Conservation (phyloP, 2,329 filamentous ascomycete genomes). For the Sordariomycetes sp. region DNA sequence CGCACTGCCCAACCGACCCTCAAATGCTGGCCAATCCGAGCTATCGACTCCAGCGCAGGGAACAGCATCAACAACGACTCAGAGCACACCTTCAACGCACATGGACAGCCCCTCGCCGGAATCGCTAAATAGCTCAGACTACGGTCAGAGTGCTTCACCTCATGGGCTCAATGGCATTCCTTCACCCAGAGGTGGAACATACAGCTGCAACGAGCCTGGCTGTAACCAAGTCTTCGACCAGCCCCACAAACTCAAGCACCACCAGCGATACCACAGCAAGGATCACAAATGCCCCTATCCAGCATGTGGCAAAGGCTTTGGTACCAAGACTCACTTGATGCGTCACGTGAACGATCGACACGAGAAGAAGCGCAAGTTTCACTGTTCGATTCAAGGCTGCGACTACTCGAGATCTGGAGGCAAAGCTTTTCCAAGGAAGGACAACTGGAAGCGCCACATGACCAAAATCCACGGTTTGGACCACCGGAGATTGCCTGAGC, state of each 20-base stretch:
- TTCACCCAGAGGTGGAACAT: slow-evolving; percentile 18
- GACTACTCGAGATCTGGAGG: slow-evolving; percentile 47
- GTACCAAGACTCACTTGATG: slow-evolving; percentile 53
- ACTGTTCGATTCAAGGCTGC: slow-evolving; percentile 45
- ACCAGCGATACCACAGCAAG: slow-evolving; percentile 51
- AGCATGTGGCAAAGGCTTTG: slow-evolving; percentile 46
- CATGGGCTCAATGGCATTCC: slow-evolving; percentile 12
- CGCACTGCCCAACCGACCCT: neutral
- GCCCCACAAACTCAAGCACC: slow-evolving; percentile 53
- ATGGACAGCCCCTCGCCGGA: slow-evolving; percentile 31
- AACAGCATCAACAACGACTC: slow-evolving; percentile 3
- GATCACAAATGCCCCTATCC: slow-evolving; percentile 47
- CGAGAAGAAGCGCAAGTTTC: slow-evolving; percentile 49
- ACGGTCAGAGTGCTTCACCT: slow-evolving; percentile 26
- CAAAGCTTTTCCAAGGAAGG: slow-evolving; percentile 51
- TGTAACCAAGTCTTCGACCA: slow-evolving; percentile 41
- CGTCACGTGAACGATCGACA: slow-evolving; percentile 55
- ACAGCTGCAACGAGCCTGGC: slow-evolving; percentile 25
- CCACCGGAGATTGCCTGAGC: slow-evolving; percentile 26
- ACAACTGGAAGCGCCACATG: slow-evolving; percentile 57
- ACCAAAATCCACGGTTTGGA: slow-evolving; percentile 46
- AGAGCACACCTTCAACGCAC: slow-evolving; percentile 36
- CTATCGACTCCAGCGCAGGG: slow-evolving; percentile 1
- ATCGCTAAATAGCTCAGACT: slow-evolving; percentile 25
- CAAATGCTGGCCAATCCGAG: slow-evolving; percentile 1